Evolutionary conservation across 306 rosid genomes (phyloP), one percentile per base, ranked within the genome.

Genomic region (Glycyrrhiza uralensis): DNA sequence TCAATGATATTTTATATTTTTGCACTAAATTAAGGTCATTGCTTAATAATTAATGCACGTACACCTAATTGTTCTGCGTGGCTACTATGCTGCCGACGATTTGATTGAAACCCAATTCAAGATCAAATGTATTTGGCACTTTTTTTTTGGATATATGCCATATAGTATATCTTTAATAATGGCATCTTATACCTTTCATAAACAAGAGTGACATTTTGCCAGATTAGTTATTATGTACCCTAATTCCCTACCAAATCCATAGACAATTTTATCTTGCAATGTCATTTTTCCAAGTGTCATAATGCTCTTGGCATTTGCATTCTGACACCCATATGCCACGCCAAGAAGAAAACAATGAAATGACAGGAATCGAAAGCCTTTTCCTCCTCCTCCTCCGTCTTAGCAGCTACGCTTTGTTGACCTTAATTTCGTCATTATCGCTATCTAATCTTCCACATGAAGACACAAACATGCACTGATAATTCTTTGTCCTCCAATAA

Each of bases 401-500:
- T 76, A 24, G 70, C 56, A 64, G 33, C 50, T 57, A 79, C 50
- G 44, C 77, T 39, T 74, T 76, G 68, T 80, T 77, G 58, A 73
- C 79, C 80, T 55, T 59, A 80, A 64, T 30, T 69, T 74, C 63
- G 79, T 63, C 80, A 80, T 80, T 81, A 77, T 77, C 75, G 56
- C 63, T 68, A 76, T 46, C 72, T 77, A 69, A 77, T 80, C 78
- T 84, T 84, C 63, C 79, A 50, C 74, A 46, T 55, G 1, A 84
- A 80, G 83, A 64, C 81, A 80, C 84, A 77, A 69, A 74, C 85
- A 84, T 69, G 79, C 81, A 74, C 66, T n/a, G n/a, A 59, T 46
- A 66, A 66, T 61, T 61, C 38, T 52, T 63, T 75, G 42, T 60
- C 44, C 69, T 51, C 62, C 69, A 58, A 79, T 62, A 71, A 83